A percentile compares a stretch with the other conserved stretches of the same genome.
Conservation (phyloP, 805 yeast genomes). For the Ogataea paraovalis region DNA sequence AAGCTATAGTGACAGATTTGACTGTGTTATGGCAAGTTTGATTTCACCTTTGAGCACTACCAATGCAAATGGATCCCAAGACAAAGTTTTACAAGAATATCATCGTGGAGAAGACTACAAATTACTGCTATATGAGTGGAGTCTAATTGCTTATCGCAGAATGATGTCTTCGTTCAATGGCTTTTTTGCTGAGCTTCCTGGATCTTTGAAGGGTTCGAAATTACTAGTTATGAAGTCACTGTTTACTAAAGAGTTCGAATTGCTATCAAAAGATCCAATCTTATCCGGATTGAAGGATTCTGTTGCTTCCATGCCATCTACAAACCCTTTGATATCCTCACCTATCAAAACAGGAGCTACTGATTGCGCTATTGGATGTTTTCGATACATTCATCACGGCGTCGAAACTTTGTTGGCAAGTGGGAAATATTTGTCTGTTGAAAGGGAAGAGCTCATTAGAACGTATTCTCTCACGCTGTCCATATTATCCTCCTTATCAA, state of each 20-base stretch:
- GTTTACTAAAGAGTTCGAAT: constrained; percentile 29
- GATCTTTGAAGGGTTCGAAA: constrained; percentile 9
- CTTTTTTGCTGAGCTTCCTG: constrained; percentile 16
- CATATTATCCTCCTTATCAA: constrained; percentile 23
- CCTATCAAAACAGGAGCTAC: not conserved
- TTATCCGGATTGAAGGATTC: constrained; percentile 47
- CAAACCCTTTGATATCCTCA: constrained; percentile 1
- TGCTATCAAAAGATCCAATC: constrained; percentile 42
- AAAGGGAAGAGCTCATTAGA: constrained; percentile 20
- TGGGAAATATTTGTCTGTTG: not conserved
- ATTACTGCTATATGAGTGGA: constrained; percentile 4
- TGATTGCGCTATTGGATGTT: not conserved
- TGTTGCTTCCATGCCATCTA: constrained; percentile 43
- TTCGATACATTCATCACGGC: constrained; percentile 1
- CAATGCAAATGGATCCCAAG: not conserved
- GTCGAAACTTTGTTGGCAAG: not conserved
- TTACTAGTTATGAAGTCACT: constrained; percentile 24
- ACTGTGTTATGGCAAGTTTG: constrained; percentile 11
- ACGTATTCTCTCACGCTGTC: constrained; percentile 16
- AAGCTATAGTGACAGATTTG: constrained; percentile 7
- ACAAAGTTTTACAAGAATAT: not conserved
- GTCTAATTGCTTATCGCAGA: constrained; percentile 13
- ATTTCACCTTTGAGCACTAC: not conserved
- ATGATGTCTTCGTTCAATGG: constrained; percentile 11
- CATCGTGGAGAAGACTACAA: not conserved